Conservation (phyloP, 2,329 filamentous ascomycete genomes). For the Hirsutella rhossiliensis region DNA sequence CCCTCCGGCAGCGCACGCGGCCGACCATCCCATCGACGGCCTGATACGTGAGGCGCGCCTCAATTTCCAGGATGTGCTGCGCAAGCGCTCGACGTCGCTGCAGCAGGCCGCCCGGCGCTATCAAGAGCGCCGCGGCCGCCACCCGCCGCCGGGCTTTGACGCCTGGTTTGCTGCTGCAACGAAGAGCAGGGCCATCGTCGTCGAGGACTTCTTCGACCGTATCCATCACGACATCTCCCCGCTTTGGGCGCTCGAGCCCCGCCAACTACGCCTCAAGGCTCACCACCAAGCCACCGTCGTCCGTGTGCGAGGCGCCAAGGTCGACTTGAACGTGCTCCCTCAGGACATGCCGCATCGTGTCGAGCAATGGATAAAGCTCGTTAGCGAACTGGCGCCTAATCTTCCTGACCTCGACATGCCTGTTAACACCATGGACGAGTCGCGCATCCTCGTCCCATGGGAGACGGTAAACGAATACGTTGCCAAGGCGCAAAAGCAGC, state of each 20-base stretch:
- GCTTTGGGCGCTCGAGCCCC: conserved; percentile 43
- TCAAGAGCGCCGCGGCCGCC: conserved; percentile 40
- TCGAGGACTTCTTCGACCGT: conserved; percentile 53
- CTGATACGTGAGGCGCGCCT: background rate
- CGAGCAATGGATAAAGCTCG: conserved; percentile 34
- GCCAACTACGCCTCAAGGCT: conserved; percentile 24
- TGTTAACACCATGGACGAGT: conserved; percentile 53
- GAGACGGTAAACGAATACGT: conserved; percentile 41
- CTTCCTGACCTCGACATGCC: conserved; percentile 56
- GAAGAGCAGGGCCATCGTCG: conserved; percentile 38
- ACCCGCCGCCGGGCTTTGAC: conserved; percentile 53
- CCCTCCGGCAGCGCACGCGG: too few relatives aligned
- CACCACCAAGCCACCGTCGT: conserved; percentile 32
- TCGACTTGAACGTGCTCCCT: conserved; percentile 27
- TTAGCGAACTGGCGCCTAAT: conserved; percentile 36
- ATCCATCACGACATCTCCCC: conserved; percentile 51
- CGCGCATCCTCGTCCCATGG: conserved; percentile 46
- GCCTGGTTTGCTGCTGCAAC: conserved; percentile 44
- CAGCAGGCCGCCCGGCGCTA: conserved; percentile 38
- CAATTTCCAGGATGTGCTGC: background rate
- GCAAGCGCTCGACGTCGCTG: background rate
- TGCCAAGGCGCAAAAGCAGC: conserved; percentile 29
- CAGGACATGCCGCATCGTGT: background rate
- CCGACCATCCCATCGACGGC: background rate
- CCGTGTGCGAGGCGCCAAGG: conserved; percentile 32